A percentile compares a stretch with the other conserved stretches of the same genome.
Evolutionary conservation across 2,329 filamentous ascomycete genomes (phyloP).

Genomic region (Fusarium sp.): DNA sequence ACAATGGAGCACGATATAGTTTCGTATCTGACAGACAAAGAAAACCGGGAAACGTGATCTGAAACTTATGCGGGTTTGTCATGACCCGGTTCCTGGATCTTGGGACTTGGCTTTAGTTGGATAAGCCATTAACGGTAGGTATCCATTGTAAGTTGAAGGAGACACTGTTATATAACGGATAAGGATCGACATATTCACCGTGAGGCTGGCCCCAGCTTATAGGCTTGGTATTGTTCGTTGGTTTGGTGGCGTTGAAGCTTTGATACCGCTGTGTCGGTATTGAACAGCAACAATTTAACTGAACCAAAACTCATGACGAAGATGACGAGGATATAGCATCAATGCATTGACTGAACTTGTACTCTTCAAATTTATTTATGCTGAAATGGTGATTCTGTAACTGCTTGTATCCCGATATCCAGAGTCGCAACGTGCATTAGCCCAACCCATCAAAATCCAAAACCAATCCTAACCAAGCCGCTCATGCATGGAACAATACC

Average conservation of each 20-base stretch:
- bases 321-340: accelerated
- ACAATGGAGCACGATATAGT: neutral
- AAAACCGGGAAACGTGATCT: neutral
- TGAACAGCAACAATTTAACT: neutral
- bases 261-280: neutral
- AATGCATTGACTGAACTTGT: neutral
- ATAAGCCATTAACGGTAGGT: neutral
- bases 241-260: slow-evolving; percentile 13
- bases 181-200: neutral
- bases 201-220: slow-evolving; percentile 4
- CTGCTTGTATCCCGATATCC: neutral
- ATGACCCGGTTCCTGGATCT: neutral
- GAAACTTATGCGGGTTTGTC: neutral
- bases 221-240: slow-evolving; percentile 24
- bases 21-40: neutral
- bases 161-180: neutral
- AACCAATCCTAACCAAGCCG: neutral
- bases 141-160: neutral
- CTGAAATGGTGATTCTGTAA: neutral
- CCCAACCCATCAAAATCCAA: neutral
- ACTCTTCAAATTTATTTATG: neutral
- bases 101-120: neutral
- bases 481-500: slow-evolving; percentile 13
- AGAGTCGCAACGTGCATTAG: neutral
- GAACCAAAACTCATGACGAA: neutral